Conservation (phyloP, 495 filamentous ascomycete species). For the Hyaloscypha hepaticicola region DNA sequence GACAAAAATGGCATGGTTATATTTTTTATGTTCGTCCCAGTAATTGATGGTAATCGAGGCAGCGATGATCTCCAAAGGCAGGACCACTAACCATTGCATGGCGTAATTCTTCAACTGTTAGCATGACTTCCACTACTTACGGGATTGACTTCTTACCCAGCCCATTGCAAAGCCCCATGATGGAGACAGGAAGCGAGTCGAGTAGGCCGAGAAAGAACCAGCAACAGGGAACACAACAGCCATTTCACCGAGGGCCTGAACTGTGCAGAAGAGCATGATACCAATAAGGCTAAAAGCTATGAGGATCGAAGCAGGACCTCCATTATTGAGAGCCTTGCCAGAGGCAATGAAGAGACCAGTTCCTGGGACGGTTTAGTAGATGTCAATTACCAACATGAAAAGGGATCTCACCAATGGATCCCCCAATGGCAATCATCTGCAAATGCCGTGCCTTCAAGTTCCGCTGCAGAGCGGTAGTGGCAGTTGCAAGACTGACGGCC, state of each 20-base stretch:
- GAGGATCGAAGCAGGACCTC: slow-evolving; percentile 82
- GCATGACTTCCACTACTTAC: slow-evolving; percentile 4
- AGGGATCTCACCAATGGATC: slow-evolving; percentile 72
- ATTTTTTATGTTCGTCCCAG: slow-evolving; percentile 62
- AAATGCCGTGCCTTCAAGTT: slow-evolving; percentile 81
- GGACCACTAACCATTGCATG: slow-evolving; percentile 85
- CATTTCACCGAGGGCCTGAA: slow-evolving; percentile 90
- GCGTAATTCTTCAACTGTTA: slow-evolving; percentile 61
- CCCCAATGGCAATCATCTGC: slow-evolving; percentile 97
- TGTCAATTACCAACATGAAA: background rate
- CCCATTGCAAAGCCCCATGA: slow-evolving; percentile 99
- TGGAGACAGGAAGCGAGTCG: slow-evolving; percentile 88
- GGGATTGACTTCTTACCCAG: slow-evolving; percentile 66
- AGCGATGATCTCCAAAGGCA: slow-evolving; percentile 89
- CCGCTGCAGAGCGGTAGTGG: slow-evolving; percentile 71
- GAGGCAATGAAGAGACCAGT: slow-evolving; percentile 90
- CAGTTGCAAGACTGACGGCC: slow-evolving; percentile 62
- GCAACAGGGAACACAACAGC: slow-evolving; percentile 76
- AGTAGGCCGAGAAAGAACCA: slow-evolving; percentile 90
- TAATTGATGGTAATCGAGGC: slow-evolving; percentile 86
- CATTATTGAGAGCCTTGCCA: slow-evolving; percentile 68
- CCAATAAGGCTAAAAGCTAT: slow-evolving; percentile 83
- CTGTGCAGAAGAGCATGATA: slow-evolving; percentile 86
- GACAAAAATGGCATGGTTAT: slow-evolving; percentile 77
- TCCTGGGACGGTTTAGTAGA: slow-evolving; percentile 17